Conservation (phyloP, 2,329 filamentous ascomycete genomes). For the Sphaceloma murrayae region DNA sequence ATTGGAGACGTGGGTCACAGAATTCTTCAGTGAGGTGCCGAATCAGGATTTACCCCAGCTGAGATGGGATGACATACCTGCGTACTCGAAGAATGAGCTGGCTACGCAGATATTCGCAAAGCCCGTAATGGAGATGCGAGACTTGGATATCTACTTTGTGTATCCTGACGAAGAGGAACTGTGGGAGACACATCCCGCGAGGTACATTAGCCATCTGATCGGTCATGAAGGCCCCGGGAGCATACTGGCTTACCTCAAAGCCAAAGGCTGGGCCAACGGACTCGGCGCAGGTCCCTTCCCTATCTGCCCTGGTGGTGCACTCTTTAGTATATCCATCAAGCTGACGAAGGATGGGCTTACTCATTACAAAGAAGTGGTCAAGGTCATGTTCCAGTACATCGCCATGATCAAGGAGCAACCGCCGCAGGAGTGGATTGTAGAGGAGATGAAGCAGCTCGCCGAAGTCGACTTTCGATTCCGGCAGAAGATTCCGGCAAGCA, state of each 20-base stretch:
- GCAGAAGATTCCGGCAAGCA: conserved; percentile 81
- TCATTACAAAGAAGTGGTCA: conserved; percentile 71
- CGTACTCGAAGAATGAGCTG: conserved; percentile 52
- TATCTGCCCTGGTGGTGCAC: conserved; percentile 68
- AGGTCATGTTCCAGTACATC: conserved; percentile 84
- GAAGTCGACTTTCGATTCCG: conserved; percentile 94
- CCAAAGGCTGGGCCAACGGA: conserved; percentile 79
- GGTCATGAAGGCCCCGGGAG: conserved; percentile 90
- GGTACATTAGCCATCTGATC: conserved; percentile 80
- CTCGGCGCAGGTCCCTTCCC: conserved; percentile 67
- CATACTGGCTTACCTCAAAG: conserved; percentile 81
- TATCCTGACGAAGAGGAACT: conserved; percentile 75
- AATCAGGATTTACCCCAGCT: conserved; percentile 69
- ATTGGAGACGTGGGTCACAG: conserved; percentile 71
- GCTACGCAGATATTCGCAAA: conserved; percentile 72
- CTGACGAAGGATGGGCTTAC: conserved; percentile 77
- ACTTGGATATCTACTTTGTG: conserved; percentile 71
- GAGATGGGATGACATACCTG: conserved; percentile 55
- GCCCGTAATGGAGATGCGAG: conserved; percentile 79
- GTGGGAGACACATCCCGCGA: conserved; percentile 70
- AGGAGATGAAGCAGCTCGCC: conserved; percentile 80
- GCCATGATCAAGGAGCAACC: conserved; percentile 69
- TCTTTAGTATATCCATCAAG: conserved; percentile 70
- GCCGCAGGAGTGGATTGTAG: conserved; percentile 86
- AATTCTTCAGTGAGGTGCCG: conserved; percentile 69